A percentile compares a stretch with the other conserved stretches of the same genome.
Conservation (phyloP, 345 rosid genomes). For the Cardamine chenopodiifolia region DNA sequence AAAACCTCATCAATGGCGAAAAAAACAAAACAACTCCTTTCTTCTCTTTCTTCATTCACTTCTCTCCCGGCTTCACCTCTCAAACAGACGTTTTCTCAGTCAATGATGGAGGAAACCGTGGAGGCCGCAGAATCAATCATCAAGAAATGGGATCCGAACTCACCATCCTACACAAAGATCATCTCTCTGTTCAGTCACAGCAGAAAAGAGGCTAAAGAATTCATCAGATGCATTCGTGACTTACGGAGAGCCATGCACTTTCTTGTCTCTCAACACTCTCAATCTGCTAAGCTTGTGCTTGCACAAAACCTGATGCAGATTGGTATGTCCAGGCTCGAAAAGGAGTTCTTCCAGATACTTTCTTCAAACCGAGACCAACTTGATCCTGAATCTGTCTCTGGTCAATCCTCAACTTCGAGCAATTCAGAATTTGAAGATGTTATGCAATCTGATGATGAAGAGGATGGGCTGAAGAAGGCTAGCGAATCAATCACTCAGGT, state of each 20-base stretch:
- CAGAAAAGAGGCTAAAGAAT: constrained; percentile 57
- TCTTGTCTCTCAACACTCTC: constrained; percentile 46
- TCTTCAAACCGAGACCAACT: constrained; percentile 49
- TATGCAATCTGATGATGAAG: constrained; percentile 21
- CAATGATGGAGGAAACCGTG: constrained; percentile 54
- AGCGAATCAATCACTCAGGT: constrained; percentile 48
- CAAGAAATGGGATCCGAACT: constrained; percentile 57
- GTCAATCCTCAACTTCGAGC: constrained; percentile 48
- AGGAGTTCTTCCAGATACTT: constrained; percentile 54
- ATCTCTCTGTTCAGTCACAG: constrained; percentile 46
- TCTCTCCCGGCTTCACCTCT: constrained; percentile 34
- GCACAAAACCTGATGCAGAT: constrained; percentile 63
- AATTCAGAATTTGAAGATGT: constrained; percentile 40
- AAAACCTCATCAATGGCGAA: constrained; percentile 23
- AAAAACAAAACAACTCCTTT: constrained; percentile 10
- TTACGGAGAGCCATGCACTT: constrained; percentile 64
- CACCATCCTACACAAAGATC: constrained; percentile 45
- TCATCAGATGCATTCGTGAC: constrained; percentile 46
- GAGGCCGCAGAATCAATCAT: constrained; percentile 54
- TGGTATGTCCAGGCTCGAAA: constrained; percentile 66
- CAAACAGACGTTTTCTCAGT: constrained; percentile 42
- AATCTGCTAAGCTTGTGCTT: constrained; percentile 52
- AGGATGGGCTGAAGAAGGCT: constrained; percentile 41
- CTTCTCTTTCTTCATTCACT: constrained; percentile 37
- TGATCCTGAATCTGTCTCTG: constrained; percentile 58